phyloP scores from a whole-genome alignment of 208 protist genomes.

The Wallacemonas sp. region DNA sequence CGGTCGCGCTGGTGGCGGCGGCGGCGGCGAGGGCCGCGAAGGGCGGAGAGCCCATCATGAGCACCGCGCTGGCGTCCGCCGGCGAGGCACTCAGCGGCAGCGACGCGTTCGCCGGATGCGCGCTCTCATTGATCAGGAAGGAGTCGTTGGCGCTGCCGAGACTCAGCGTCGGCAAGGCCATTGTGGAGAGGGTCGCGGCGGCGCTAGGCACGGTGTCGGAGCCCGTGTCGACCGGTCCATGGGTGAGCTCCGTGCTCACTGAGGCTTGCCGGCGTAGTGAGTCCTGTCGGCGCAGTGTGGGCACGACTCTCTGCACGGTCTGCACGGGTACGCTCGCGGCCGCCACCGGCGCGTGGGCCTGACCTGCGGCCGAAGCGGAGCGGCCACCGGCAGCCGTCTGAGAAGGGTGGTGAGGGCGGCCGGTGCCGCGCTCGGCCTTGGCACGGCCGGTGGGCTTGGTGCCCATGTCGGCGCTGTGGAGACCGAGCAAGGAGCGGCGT shows the following conservation, averaged over 20 bases:
- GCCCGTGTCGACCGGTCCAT: neutral
- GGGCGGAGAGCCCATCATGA: constrained; percentile 8
- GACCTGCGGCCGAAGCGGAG: neutral
- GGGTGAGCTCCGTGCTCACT: neutral
- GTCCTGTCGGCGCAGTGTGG: constrained; percentile 10
- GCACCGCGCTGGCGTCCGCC: neutral
- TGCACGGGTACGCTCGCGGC: neutral
- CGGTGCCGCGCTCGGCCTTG: too few relatives aligned
- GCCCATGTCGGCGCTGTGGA: too few relatives aligned
- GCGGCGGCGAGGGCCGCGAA: neutral
- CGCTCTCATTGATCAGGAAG: neutral
- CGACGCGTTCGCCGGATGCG: neutral
- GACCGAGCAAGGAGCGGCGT: too few relatives aligned
- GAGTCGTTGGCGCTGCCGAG: neutral
- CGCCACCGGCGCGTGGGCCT: neutral
- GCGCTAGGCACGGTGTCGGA: neutral
- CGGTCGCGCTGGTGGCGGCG: neutral
- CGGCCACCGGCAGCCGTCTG: neutral
- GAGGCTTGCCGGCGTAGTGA: constrained; percentile 8
- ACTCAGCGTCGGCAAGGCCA: neutral
- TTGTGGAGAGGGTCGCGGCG: neutral
- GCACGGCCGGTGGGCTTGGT: too few relatives aligned
- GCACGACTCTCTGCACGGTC: constrained; percentile 6
- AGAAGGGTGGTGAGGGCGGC: too few relatives aligned
- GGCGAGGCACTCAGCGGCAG: neutral